Base-by-base conservation (phyloP, 257 asterid genomes). In the Asclepias syriaca region DNA sequence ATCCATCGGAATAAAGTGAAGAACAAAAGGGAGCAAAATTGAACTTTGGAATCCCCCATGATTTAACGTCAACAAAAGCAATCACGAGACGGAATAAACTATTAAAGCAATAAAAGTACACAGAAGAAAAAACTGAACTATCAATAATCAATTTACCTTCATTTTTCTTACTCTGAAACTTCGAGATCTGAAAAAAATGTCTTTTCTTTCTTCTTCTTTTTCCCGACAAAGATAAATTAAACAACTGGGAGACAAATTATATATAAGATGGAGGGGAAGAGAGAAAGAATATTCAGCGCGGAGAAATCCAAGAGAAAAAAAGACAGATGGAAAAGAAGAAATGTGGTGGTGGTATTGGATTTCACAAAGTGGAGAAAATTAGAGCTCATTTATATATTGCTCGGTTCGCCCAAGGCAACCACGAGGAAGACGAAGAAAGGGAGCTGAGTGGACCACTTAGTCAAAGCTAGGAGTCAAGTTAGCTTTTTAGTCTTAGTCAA, bases 141-240 rank as follows among this genome's bases (percentile, higher is more conserved):
- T 64, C 1, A 16, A 8, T 13, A 66, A 74, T 5, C 29, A 66
- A 74, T 12, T 50, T 68, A 68, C 78, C 78, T 68, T 68, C 78
- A 75, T 75, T n/a, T 68, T 65, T 49, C 50, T 29, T 49, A 51
- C 16, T 10, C 11, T n/a, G 16, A 43, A 43, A 56, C 24, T 53
- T n/a, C 14, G 24, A 66, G 77, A 74, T 43, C 53, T 55, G 34
- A 3, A 7, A 37, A 7, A 37, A 32, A 59, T 24, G 21, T 1
- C 1, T 72, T 50, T 60, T 14, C 46, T 43, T 43, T 7, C 1
- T 8, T 40, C 11, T 40, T 1, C 11, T 7, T 6, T 8, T 40
- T 1, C 2, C 39, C 5, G 39, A 34, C 6, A 43, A 43, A 43
- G 10, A 7, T 43, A 40, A 7, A 43, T 43, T 43, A 43, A 43